Conservation (phyloP, 2,329 filamentous ascomycete species). For the Beauveria australis region DNA sequence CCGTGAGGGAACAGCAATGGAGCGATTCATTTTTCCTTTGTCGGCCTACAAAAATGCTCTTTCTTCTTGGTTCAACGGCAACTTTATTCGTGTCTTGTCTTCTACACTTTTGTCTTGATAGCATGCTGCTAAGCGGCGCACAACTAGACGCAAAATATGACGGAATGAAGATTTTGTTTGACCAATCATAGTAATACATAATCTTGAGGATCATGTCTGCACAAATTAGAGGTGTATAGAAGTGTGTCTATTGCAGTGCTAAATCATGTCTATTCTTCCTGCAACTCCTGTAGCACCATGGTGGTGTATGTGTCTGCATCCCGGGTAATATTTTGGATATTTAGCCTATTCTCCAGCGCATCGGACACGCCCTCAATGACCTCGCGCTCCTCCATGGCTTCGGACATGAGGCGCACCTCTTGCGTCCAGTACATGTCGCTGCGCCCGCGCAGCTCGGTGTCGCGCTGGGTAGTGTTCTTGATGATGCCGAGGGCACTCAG, state of each 20-base stretch:
- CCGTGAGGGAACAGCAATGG: slow-evolving; percentile 14
- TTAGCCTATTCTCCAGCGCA: slow-evolving; percentile 55
- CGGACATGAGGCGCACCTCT: slow-evolving; percentile 63
- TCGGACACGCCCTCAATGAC: slow-evolving; percentile 64
- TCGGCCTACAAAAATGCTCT: not conserved
- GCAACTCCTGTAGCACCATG: slow-evolving; percentile 21
- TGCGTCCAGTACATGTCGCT: slow-evolving; percentile 71
- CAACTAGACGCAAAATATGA: slow-evolving; percentile 9
- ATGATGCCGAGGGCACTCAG: slow-evolving; percentile 66
- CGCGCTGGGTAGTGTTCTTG: slow-evolving; percentile 70
- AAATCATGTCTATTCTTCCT: not conserved
- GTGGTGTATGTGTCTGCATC: slow-evolving; percentile 56
- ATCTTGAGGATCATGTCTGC: not conserved
- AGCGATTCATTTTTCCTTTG: not conserved
- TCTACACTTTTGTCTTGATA: not conserved
- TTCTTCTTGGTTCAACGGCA: not conserved
- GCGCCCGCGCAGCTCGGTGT: slow-evolving; percentile 59
- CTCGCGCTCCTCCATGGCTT: slow-evolving; percentile 71
- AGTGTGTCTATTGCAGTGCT: not conserved
- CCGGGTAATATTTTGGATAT: slow-evolving; percentile 50
- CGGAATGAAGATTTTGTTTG: slow-evolving; percentile 1
- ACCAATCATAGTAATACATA: not conserved
- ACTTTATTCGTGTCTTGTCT: not conserved
- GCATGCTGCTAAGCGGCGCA: not conserved
- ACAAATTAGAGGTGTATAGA: not conserved